These are phyloP conservation scores for Globisporangium heterothallicum DNA, from an alignment of 352 stramenopile species.

Conservation along the genomic window DNA sequence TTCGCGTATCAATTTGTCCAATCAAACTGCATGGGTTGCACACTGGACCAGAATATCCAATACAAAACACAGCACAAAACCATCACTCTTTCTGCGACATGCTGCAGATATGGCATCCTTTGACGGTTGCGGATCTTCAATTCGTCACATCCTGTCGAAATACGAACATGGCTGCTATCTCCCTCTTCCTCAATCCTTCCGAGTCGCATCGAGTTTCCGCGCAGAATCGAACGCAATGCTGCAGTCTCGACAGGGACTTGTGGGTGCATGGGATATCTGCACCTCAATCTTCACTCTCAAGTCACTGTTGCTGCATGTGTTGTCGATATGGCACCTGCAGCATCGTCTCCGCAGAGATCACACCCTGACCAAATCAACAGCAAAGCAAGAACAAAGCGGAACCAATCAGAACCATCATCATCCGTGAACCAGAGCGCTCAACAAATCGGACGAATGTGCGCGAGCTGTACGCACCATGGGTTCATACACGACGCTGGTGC, in stretches of 20 bases:
- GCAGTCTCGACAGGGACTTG: background rate
- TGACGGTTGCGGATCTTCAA: conserved; percentile 2
- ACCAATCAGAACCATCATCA: background rate
- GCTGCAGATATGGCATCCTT: too few species aligned
- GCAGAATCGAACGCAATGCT: too few species aligned
- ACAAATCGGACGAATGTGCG: background rate
- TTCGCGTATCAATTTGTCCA: background rate
- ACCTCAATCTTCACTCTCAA: too few species aligned
- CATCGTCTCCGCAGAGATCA: conserved; percentile 28
- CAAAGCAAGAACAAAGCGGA: background rate
- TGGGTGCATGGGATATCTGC: background rate
- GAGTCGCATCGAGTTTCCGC: too few species aligned
- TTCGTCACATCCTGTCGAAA: too few species aligned
- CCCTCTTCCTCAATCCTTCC: too few species aligned
- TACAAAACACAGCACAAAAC: background rate
- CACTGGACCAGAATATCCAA: too few species aligned
- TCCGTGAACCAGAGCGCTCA: background rate
- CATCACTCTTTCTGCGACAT: background rate
- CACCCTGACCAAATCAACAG: too few species aligned
- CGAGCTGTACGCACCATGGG: conserved; percentile 30
- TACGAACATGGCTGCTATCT: too few species aligned
- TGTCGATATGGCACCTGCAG: too few species aligned
- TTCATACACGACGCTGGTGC: conserved; percentile 24
- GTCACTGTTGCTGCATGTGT: too few species aligned
- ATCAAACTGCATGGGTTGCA: too few species aligned